Base-by-base conservation (phyloP, 345 rosid genomes). In the Lepidium aucheri region DNA sequence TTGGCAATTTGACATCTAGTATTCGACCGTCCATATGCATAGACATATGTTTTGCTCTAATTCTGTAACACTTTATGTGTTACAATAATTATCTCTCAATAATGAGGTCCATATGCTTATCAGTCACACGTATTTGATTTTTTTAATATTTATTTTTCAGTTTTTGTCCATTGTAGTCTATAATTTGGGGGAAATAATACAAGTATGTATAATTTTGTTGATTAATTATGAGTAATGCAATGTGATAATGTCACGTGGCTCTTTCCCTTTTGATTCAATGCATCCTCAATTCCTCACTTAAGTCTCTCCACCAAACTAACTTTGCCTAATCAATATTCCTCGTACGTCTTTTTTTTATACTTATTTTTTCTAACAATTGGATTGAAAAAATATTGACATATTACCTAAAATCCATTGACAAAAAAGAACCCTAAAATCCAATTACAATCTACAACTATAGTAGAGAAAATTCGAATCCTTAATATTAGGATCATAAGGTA, bases 11-110 rank as follows among this genome's bases (percentile, higher is more conserved):
- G 18, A 32, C 46, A 51, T 39, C 9, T 17, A 32, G 16, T 60
- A 15, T 69, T 60, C 67, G 67, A 69, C 74, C 33, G 53, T 60
- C 46, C 61, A 69, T 69, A 60, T 69, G 68, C 65, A n/a, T 5
- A 33, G 62, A 60, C 62, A 53, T 69, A 52, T 60, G 68, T 34
- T 52, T 53, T 43, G 68, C 54, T 69, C 68, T 42, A 33, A 24
- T 24, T 69, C 46, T 11, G 4, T 41, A 40, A n/a, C 52, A 41
- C n/a, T 60, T 40, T 15, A 11, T 50, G 53, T 36, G 32, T 49
- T 39, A 49, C 8, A 17, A 9, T 59, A 49, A 17, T 47, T 40
- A n/a, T n/a, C n/a, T 47, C 50, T 40, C 54, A 33, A 41, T 12
- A 60, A 42, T 30, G 43, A 51, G 26, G 60, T 41, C 67, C 74